Evolutionary conservation across 129 eudicot genomes (phyloP), one percentile per base, ranked within the genome.

Genomic region (Logfia minima): DNA sequence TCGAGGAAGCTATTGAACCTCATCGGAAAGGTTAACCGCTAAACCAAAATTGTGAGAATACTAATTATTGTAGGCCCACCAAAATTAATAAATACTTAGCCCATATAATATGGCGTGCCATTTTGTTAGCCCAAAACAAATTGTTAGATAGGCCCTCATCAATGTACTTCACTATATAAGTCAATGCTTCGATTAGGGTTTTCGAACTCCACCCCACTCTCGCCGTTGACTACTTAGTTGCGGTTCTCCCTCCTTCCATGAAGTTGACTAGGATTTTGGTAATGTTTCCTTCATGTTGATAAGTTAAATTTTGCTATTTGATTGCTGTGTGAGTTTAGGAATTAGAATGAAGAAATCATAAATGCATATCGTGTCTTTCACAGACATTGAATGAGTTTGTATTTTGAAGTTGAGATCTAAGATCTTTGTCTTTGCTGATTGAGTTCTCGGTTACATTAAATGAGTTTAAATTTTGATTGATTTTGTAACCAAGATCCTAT

Each of bases 71-170:
- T 34, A 52, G 80, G 80, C 66, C 60, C 78, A 41, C 6, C 3
- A 45, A 39, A 37, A 37, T n/a, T 74, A 59, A 21, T 58, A 37
- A 75, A 48, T 43, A 74, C 35, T 61, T 74, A 61, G 70, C 22
- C 77, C 59, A 51, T 4, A 48, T 26, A 51, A 10, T 74, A 61
- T 9, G 29, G 41, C 45, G 4, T 52, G 18, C n/a, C 48, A 75
- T 19, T 55, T 61, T 75, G n/a, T 28, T 28, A 65, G 73, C 73
- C 80, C 80, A 65, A 76, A 24, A 51, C 35, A 48, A 6, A 76
- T 76, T 19, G 31, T 26, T 19, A 75, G 41, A 17, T 45, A n/a
- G 66, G 63, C 62, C 60, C 79, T 45, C 41, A 75, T 64, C 26
- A 63, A 10, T 75, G 13, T 48, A 75, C 34, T 48, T 58, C 16